Conservation (phyloP, 768 basidiomycete genomes). For the Leucogyrophana mollusca region DNA sequence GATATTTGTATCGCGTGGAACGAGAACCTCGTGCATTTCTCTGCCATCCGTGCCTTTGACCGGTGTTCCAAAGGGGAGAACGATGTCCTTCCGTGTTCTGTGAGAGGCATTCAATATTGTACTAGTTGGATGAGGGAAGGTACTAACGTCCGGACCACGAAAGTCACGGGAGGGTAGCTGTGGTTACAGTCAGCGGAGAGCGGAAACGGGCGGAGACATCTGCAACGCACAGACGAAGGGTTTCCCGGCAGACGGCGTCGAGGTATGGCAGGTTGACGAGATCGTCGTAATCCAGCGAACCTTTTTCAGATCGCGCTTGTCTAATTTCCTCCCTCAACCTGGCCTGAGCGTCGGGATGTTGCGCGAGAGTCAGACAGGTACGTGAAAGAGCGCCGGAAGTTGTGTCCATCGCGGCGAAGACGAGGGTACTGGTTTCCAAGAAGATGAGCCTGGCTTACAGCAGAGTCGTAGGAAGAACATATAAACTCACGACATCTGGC, state of each 20-base stretch:
- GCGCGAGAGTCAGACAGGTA: conserved; percentile 19
- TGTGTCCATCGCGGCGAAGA: conserved; percentile 16
- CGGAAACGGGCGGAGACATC: too few species aligned
- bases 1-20: conserved; percentile 32
- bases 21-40: conserved; percentile 25
- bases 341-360: conserved; percentile 4
- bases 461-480: neutral
- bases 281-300: conserved; percentile 26
- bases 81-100: conserved; percentile 37
- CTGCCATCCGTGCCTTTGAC: conserved; percentile 10
- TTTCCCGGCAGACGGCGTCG: conserved; percentile 38
- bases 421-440: conserved; percentile 15
- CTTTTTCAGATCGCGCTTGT: conserved; percentile 11
- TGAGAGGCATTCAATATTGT: too few species aligned
- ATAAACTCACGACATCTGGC: conserved; percentile 24
- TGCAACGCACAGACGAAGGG: conserved; percentile 26
- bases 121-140: too few species aligned
- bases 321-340: conserved; percentile 4
- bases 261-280: conserved; percentile 38
- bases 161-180: conserved; percentile 18
- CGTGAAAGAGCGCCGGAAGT: conserved; percentile 20
- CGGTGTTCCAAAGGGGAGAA: conserved; percentile 31
- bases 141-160: conserved; percentile 19
- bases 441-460: neutral
- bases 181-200: neutral